Conservation (phyloP, 1,284 basidiomycete genomes). For the Microbotryum saponariae region DNA sequence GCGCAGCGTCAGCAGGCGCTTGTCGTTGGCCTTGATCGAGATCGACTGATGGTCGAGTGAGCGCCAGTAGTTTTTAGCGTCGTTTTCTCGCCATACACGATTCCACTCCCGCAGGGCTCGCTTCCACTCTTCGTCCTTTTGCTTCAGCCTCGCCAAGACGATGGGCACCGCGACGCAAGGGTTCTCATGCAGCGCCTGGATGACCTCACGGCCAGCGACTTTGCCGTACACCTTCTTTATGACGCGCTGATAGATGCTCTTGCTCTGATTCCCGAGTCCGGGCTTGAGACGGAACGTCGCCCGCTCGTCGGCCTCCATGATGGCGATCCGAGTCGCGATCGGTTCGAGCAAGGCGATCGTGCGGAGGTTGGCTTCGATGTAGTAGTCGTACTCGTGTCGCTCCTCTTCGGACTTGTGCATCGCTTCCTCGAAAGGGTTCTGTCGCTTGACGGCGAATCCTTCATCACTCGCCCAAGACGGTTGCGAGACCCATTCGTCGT, state of each 20-base stretch:
- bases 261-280: conserved; percentile 80
- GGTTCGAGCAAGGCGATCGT: conserved; percentile 92
- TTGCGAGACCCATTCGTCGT: conserved; percentile 94
- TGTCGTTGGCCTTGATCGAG: conserved; percentile 90
- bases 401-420: conserved; percentile 97
- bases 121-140: conserved; percentile 97
- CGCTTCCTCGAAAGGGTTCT: conserved; percentile 93
- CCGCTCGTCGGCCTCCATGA: conserved; percentile 84
- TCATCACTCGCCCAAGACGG: conserved; percentile 96
- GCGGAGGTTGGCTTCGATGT: conserved; percentile 82
- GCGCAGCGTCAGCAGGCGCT: conserved; percentile 87
- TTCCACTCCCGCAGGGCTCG: conserved; percentile 91
- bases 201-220: conserved; percentile 69
- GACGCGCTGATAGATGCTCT: conserved; percentile 83
- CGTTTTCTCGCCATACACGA: conserved; percentile 84
- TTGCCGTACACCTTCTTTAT: conserved; percentile 94
- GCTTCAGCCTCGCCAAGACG: conserved; percentile 79
- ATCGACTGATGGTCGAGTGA: conserved; percentile 93
- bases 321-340: conserved; percentile 72
- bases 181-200: conserved; percentile 84
- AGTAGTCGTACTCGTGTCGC: conserved; percentile 95
- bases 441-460: conserved; percentile 91
- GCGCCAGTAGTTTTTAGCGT: conserved; percentile 91
- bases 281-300: conserved; percentile 73
- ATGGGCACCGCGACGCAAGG: conserved; percentile 87